Evolutionary conservation across 2,329 filamentous ascomycete genomes (phyloP).

Genomic region (Sclerotiophoma versabilis): DNA sequence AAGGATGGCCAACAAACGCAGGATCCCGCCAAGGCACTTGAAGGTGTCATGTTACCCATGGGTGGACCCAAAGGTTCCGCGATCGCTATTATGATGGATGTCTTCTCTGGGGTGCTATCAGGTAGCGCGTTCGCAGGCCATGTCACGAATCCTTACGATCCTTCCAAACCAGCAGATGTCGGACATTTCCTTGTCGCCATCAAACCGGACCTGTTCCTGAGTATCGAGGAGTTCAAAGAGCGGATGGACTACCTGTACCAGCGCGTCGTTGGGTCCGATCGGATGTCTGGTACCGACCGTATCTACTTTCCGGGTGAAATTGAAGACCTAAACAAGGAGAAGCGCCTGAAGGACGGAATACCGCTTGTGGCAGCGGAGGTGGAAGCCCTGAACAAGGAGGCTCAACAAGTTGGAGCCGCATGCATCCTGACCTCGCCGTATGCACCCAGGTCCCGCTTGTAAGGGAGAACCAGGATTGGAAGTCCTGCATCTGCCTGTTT

Average conservation of each 20-base stretch:
- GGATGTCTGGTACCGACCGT: conserved; percentile 60
- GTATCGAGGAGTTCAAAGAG: conserved; percentile 70
- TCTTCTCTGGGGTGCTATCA: conserved; percentile 80
- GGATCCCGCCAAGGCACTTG: conserved; percentile 73
- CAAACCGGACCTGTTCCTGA: conserved; percentile 78
- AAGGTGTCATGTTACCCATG: conserved; percentile 81
- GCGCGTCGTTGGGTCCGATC: conserved; percentile 61
- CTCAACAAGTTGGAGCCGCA: conserved; percentile 52
- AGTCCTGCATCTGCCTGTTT: not conserved
- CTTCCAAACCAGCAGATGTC: conserved; percentile 71
- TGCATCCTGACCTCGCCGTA: conserved; percentile 19
- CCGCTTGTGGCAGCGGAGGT: conserved; percentile 59
- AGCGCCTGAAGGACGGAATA: conserved; percentile 55
- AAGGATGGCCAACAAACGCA: conserved; percentile 71
- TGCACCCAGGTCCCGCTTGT: conserved; percentile 25
- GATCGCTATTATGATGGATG: conserved; percentile 85
- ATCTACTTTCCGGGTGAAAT: conserved; percentile 62
- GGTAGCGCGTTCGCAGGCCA: conserved; percentile 80
- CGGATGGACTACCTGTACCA: conserved; percentile 67
- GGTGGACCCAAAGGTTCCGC: conserved; percentile 83
- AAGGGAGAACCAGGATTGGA: conserved; percentile 2
- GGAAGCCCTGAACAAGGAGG: conserved; percentile 59
- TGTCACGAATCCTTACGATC: conserved; percentile 79
- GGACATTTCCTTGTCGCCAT: conserved; percentile 72
- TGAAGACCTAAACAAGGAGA: conserved; percentile 26